These are phyloP conservation scores for Epichloe aotearoae DNA, from an alignment of 2,329 filamentous ascomycete species.

Conservation along the genomic window DNA sequence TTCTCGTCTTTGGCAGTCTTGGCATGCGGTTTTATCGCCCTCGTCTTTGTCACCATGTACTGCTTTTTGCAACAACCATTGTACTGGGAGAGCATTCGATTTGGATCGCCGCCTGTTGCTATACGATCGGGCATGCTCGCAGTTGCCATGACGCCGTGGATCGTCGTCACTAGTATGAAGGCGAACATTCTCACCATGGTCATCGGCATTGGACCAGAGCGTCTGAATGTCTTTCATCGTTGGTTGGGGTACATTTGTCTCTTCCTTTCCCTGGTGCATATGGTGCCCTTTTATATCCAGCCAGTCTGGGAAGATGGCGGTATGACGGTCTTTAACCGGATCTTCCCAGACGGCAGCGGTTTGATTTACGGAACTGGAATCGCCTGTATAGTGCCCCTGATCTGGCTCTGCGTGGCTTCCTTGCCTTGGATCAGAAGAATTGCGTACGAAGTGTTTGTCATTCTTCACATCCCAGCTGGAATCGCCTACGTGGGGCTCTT, in stretches of 20 bases:
- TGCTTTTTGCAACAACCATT: slow-evolving; percentile 78
- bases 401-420: slow-evolving; percentile 75
- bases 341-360: slow-evolving; percentile 52
- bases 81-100: slow-evolving; percentile 77
- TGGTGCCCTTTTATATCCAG: slow-evolving; percentile 78
- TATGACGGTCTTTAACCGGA: slow-evolving; percentile 52
- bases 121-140: slow-evolving; percentile 85
- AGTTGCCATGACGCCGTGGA: slow-evolving; percentile 85
- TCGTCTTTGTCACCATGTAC: slow-evolving; percentile 65
- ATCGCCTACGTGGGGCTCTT: slow-evolving; percentile 70
- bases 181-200: slow-evolving; percentile 73
- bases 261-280: slow-evolving; percentile 71
- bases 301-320: slow-evolving; percentile 74
- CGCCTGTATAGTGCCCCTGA: slow-evolving; percentile 66
- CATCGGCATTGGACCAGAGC: slow-evolving; percentile 83
- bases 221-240: slow-evolving; percentile 83
- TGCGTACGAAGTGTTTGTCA: slow-evolving; percentile 76
- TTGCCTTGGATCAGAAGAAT: slow-evolving; percentile 62
- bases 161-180: slow-evolving; percentile 80
- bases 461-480: slow-evolving; percentile 70
- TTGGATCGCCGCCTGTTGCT: slow-evolving; percentile 77
- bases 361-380: slow-evolving; percentile 77
- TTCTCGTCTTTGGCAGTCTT: slow-evolving; percentile 71
- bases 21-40: slow-evolving; percentile 50
- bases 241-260: slow-evolving; percentile 84